Conservation (phyloP, 2,329 filamentous ascomycete species). For the Chalara sp. region DNA sequence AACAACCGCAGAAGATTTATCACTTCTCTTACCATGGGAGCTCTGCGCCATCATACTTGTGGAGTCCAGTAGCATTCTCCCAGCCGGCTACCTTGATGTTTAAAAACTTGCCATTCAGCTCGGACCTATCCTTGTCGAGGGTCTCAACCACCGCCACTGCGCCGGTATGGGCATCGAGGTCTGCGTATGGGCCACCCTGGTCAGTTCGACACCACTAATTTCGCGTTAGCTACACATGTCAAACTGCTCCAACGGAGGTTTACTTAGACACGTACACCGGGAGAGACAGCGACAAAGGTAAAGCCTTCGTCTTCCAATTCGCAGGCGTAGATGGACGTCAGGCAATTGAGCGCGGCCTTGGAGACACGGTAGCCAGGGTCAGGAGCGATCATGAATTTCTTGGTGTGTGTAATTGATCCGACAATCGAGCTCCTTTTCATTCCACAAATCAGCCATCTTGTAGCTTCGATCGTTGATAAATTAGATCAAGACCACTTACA, state of each 20-base stretch:
- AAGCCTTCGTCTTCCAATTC: conserved; percentile 33
- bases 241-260: no score
- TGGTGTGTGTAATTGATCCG: conserved; percentile 9
- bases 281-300: conserved; percentile 34
- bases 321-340: conserved; percentile 37
- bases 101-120: conserved; percentile 42
- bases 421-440: no score
- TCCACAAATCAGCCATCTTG: no score
- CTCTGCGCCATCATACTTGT: conserved; percentile 30
- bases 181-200: conserved; percentile 32
- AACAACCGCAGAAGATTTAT: no score
- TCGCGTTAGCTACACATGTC: no score
- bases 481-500: conserved; percentile 6
- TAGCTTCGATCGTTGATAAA: no score
- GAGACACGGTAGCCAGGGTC: conserved; percentile 36
- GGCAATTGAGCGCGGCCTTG: conserved; percentile 40
- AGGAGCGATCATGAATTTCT: conserved; percentile 31
- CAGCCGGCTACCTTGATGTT: conserved; percentile 8
- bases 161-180: conserved; percentile 34
- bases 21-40: conserved; percentile 13
- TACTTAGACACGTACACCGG: conserved; percentile 33
- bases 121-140: conserved; percentile 32
- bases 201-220: conserved; percentile 40
- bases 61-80: conserved; percentile 8
- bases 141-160: conserved; percentile 32